Evolutionary conservation across 148 eudicot species (phyloP).

Genomic region (Rhododendron henanense): DNA sequence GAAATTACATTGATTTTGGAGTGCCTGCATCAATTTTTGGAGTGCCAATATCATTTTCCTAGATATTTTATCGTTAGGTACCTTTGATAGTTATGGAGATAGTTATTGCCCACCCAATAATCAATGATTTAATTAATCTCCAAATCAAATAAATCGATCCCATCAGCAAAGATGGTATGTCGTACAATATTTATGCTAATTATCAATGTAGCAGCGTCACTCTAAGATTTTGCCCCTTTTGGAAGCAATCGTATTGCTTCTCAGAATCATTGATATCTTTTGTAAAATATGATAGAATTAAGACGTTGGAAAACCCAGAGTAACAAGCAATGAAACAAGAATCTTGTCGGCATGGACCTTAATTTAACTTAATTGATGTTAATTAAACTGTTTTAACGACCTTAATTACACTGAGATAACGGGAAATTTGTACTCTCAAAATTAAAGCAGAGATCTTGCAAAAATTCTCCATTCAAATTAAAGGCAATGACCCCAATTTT

Average conservation of each 20-base stretch:
- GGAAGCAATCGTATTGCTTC: not conserved
- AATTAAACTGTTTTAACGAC: not conserved
- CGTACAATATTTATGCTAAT: conserved; percentile 6
- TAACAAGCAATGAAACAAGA: not conserved
- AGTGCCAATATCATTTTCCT: not conserved
- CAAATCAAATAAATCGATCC: not conserved
- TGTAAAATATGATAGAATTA: not conserved
- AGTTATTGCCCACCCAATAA: conserved; percentile 18
- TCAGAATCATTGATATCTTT: not conserved
- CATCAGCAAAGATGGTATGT: not conserved
- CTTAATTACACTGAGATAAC: not conserved
- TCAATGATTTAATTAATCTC: conserved; percentile 1
- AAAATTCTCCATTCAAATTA: not conserved
- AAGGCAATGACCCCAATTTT: not conserved
- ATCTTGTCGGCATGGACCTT: conserved; percentile 1
- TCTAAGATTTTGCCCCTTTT: not conserved
- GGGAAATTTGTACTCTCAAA: not conserved
- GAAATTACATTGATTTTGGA: no score
- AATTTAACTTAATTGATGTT: not conserved
- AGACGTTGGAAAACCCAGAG: not conserved
- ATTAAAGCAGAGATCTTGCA: not conserved
- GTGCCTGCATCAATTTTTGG: no score
- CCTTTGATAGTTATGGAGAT: conserved; percentile 15
- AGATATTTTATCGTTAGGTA: not conserved
- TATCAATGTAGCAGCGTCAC: not conserved